These are phyloP conservation scores for Ophiocordyceps sinensis DNA, from an alignment of 2,329 filamentous ascomycete genomes.

Conservation along the genomic window DNA sequence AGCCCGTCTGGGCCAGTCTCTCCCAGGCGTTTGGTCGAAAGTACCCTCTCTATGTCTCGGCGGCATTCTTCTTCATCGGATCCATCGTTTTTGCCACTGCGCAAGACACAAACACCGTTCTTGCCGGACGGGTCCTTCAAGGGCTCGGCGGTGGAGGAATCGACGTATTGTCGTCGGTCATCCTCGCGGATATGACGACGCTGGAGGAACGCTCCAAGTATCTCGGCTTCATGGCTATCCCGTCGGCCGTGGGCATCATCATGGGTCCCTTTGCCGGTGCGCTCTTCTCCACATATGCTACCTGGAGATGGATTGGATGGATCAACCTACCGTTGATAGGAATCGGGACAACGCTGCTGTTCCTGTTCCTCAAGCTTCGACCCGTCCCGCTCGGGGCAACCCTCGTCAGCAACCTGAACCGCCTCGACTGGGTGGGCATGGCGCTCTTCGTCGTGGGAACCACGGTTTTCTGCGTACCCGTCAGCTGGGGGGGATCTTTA, in stretches of 20 bases:
- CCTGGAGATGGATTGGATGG: constrained; percentile 18
- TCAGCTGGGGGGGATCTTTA: constrained; percentile 18
- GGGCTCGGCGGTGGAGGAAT: not conserved
- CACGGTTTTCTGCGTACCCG: constrained; percentile 13
- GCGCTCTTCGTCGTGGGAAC: constrained; percentile 10
- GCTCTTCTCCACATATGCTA: constrained; percentile 8
- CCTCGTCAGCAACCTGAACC: constrained; percentile 5
- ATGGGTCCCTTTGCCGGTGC: constrained; percentile 12
- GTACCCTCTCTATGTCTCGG: too few species aligned
- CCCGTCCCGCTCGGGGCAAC: constrained; percentile 1
- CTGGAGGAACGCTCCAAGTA: constrained; percentile 13
- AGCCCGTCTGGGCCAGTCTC: not conserved
- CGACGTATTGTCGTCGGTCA: constrained; percentile 1
- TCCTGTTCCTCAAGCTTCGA: constrained; percentile 10
- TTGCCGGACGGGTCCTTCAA: too few species aligned
- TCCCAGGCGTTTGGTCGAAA: not conserved
- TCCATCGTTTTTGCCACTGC: not conserved
- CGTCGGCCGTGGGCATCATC: constrained; percentile 6
- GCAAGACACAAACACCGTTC: too few species aligned
- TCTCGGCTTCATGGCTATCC: constrained; percentile 9
- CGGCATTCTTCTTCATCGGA: too few species aligned
- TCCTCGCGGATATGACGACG: constrained; percentile 16
- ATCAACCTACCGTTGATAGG: constrained; percentile 15
- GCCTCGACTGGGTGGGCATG: constrained; percentile 20
- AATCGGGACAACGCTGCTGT: constrained; percentile 6